Evolutionary conservation across 2,329 filamentous ascomycete species (phyloP), one percentile per base, ranked within the genome.

Genomic region (Calonectria fujianensis): DNA sequence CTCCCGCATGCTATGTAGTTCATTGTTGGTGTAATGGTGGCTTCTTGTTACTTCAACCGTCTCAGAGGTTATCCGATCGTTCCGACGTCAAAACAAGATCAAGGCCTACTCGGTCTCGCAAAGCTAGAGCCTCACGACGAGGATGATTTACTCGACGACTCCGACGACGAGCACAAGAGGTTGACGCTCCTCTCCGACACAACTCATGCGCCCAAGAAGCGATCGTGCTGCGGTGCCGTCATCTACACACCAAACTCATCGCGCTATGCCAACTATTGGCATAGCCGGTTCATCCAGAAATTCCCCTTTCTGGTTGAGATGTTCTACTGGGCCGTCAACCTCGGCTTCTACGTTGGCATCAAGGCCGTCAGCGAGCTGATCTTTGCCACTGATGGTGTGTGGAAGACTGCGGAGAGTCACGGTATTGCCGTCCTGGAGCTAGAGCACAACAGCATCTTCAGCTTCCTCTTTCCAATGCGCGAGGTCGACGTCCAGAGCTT

Each of bases 291-390:
- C 70, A 86, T 94, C 73, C 90, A 93, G 82, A 92, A 92, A 80
- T 93, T 84, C 41, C 93, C 93, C 6, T 94, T 94, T 81, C 83
- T 94, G 70, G 88, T 94, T 64, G 93, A 94, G 83, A 94, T 94
- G 91, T 94, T 94, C 82, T 94, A 94, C 85, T 94, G 93, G 93
- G 87, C 89, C 54, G 87, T 94, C 78, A 93, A 92, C 80, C 90
- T 92, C 76, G 86, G 89, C 59, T 92, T 93, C 81, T 94, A 94
- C 84, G 81, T 82, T 69, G 64, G 77, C 54, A 78, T 81, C 67
- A 80, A 82, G 70, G 73, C 70, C 4, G 68, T 75, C 29, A 81
- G 80, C 41, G 82, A 79, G 29, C 78, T 84, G 11, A 83, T 87
- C 68, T 84, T 84, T 32, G 80, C 85, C 20, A 84, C 82, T 0